Evolutionary conservation across 495 filamentous ascomycete genomes (phyloP).

Genomic region (Aspergillus ellipticus): DNA sequence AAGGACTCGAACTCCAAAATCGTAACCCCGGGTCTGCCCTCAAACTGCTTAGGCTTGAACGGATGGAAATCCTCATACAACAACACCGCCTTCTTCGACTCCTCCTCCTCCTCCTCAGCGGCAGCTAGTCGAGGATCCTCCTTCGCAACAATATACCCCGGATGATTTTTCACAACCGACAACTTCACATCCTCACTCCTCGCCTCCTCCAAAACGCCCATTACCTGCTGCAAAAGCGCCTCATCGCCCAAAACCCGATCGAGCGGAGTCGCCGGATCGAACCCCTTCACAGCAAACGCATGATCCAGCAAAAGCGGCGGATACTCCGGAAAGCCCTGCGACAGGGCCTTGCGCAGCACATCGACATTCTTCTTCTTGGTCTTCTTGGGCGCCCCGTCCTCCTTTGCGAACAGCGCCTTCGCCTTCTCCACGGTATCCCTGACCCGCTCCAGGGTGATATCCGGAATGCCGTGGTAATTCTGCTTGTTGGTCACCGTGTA

Average conservation of each 20-base stretch:
- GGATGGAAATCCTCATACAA: slow-evolving; percentile 96
- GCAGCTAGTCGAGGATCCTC: slow-evolving; percentile 33
- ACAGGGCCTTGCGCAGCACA: slow-evolving; percentile 71
- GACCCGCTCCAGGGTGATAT: slow-evolving; percentile 68
- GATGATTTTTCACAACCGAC: slow-evolving; percentile 27
- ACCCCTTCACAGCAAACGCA: slow-evolving; percentile 62
- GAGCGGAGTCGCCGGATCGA: slow-evolving; percentile 62
- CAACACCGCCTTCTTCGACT: slow-evolving; percentile 44
- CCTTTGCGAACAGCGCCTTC: slow-evolving; percentile 50
- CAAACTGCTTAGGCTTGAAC: slow-evolving; percentile 82
- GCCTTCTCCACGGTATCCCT: slow-evolving; percentile 64
- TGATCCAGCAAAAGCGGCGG: slow-evolving; percentile 86
- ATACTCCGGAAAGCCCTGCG: slow-evolving; percentile 77
- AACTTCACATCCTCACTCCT: slow-evolving; percentile 44
- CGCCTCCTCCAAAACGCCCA: slow-evolving; percentile 64
- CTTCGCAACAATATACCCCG: slow-evolving; percentile 88
- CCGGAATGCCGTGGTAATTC: slow-evolving; percentile 70
- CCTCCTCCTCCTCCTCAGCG: slow-evolving; percentile 29
- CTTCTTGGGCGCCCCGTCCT: slow-evolving; percentile 57
- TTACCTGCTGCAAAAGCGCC: slow-evolving; percentile 57
- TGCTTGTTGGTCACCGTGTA: slow-evolving; percentile 82
- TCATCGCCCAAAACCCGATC: slow-evolving; percentile 66
- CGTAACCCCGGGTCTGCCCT: slow-evolving; percentile 55
- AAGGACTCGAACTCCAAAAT: slow-evolving; percentile 77
- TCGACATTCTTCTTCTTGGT: slow-evolving; percentile 72